Evolutionary conservation across 495 filamentous ascomycete species (phyloP).

Genomic region (Ascodesmis nigricans): DNA sequence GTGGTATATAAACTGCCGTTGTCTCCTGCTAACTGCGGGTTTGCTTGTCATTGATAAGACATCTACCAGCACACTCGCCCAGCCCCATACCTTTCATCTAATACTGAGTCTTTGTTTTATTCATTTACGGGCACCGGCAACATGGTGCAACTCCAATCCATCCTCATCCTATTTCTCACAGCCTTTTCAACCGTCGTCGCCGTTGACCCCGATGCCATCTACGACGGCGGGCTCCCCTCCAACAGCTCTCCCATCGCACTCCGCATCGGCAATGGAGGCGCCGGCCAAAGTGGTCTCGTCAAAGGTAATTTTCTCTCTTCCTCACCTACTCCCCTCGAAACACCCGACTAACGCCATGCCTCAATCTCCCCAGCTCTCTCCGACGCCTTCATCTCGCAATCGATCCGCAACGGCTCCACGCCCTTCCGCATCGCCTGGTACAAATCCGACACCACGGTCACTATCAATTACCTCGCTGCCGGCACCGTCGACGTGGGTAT

Average conservation of each 20-base stretch:
- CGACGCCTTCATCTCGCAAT: slow-evolving; percentile 23
- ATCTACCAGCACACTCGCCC: no score
- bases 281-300: slow-evolving; percentile 25
- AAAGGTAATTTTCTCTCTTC: slow-evolving; percentile 11
- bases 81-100: no score
- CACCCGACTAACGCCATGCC: no score
- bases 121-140: no score
- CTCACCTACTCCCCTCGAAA: background rate
- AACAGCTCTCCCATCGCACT: slow-evolving; percentile 11
- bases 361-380: slow-evolving; percentile 24
- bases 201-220: slow-evolving; percentile 15
- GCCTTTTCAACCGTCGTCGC: no score
- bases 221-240: slow-evolving; percentile 14
- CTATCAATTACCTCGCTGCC: slow-evolving; percentile 24
- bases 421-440: slow-evolving; percentile 26
- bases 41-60: no score
- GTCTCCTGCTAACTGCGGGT: no score
- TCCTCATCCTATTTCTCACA: no score
- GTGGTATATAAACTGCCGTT: no score
- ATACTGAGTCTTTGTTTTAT: no score
- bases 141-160: no score
- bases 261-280: slow-evolving; percentile 25
- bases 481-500: slow-evolving; percentile 25
- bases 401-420: slow-evolving; percentile 16
- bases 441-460: slow-evolving; percentile 25